Conservation (phyloP, 148 eudicot genomes). For the Camellia granthamiana region DNA sequence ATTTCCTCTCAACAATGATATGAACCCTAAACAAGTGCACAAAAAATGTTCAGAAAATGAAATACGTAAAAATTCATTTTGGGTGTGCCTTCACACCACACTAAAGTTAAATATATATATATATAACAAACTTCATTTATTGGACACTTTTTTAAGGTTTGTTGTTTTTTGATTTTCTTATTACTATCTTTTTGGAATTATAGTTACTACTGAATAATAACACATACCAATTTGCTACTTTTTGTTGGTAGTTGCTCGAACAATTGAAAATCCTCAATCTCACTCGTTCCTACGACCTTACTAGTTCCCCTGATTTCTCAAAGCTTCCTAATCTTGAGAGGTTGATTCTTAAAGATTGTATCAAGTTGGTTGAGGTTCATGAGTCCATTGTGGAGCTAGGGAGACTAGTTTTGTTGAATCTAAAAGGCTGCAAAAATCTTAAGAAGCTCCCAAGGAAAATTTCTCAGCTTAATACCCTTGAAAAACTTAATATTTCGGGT, state of each 20-base stretch:
- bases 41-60: too few species aligned
- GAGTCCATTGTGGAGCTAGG: neutral
- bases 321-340: constrained; percentile 10
- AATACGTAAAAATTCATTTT: too few species aligned
- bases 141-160: too few species aligned
- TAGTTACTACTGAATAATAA: neutral
- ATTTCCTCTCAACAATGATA: neutral
- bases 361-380: constrained; percentile 1
- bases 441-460: neutral
- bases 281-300: neutral
- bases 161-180: too few species aligned
- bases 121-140: too few species aligned
- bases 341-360: constrained; percentile 6
- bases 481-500: neutral
- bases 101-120: too few species aligned
- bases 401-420: neutral
- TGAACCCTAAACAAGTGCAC: too few species aligned
- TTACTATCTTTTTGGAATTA: neutral
- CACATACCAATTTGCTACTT: neutral
- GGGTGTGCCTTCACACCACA: too few species aligned
- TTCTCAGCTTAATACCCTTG: neutral
- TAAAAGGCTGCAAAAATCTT: constrained; percentile 1
- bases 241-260: constrained; percentile 1
- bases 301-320: constrained; percentile 7
- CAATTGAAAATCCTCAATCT: constrained; percentile 16